phyloP scores from a whole-genome alignment of 2,329 filamentous ascomycete genomes.

The Calonectria ilicicola region DNA sequence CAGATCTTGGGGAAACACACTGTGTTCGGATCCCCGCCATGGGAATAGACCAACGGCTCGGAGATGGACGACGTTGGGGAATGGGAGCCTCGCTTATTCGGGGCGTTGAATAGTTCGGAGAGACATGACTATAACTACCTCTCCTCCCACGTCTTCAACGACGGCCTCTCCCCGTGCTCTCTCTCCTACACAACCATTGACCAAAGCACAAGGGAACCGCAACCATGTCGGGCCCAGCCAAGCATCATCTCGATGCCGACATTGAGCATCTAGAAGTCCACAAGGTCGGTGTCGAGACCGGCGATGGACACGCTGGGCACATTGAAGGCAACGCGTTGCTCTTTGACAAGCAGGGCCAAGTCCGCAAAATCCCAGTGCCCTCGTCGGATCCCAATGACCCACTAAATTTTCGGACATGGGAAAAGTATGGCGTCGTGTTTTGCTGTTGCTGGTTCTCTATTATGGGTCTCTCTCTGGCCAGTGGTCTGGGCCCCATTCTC shows the following conservation, averaged over 20 bases:
- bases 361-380: neutral
- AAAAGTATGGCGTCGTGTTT: constrained; percentile 11
- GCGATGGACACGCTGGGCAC: neutral
- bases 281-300: neutral
- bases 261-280: neutral
- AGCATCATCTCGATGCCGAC: neutral
- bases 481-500: constrained; percentile 12
- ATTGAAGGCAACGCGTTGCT: constrained; percentile 6
- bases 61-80: neutral
- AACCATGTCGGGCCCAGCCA: neutral
- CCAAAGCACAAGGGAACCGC: neutral
- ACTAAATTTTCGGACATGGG: constrained; percentile 6
- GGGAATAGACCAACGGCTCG: neutral
- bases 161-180: neutral
- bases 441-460: constrained; percentile 18
- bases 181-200: neutral
- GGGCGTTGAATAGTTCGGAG: neutral
- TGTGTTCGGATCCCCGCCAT: neutral
- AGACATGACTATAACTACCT: neutral
- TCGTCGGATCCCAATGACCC: constrained; percentile 19
- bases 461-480: constrained; percentile 9
- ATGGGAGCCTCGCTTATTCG: neutral
- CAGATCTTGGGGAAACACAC: neutral
- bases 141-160: neutral
- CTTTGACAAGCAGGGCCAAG: constrained; percentile 1